phyloP scores from a whole-genome alignment of 1,139 yeast species.

The Diutina ranongensis region DNA sequence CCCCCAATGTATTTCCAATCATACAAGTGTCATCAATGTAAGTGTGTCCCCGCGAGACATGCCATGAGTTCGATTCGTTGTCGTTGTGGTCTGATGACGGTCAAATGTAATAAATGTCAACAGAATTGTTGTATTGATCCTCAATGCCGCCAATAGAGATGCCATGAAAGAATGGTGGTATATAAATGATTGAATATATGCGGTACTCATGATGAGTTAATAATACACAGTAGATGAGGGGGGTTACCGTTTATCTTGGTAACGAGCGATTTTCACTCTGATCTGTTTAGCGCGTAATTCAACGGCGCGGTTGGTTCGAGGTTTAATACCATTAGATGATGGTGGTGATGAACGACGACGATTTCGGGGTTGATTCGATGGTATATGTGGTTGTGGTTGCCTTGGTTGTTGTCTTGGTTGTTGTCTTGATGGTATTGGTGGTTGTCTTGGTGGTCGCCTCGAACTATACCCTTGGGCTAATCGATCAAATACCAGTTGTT shows the following conservation, averaged over 20 bases:
- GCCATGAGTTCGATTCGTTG: background rate
- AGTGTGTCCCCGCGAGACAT: background rate
- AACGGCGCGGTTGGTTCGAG: constrained; percentile 1
- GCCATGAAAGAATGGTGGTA: background rate
- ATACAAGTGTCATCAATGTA: background rate
- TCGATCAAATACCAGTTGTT: background rate
- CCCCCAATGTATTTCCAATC: background rate
- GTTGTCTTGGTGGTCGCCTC: no score
- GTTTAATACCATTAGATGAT: background rate
- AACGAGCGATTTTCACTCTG: background rate
- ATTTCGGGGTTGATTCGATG: no score
- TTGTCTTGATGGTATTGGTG: background rate
- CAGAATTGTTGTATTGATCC: background rate
- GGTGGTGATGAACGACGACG: background rate
- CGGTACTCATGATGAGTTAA: no score
- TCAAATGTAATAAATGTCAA: background rate
- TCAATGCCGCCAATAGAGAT: background rate
- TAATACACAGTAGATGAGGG: no score
- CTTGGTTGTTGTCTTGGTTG: background rate
- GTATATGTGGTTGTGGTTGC: no score
- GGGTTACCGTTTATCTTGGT: background rate
- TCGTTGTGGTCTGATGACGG: background rate
- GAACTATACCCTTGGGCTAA: background rate
- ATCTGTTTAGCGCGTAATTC: background rate
- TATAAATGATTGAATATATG: no score